phyloP scores from a whole-genome alignment of 495 filamentous ascomycete genomes.

The Penicillium cosmopolitanum region DNA sequence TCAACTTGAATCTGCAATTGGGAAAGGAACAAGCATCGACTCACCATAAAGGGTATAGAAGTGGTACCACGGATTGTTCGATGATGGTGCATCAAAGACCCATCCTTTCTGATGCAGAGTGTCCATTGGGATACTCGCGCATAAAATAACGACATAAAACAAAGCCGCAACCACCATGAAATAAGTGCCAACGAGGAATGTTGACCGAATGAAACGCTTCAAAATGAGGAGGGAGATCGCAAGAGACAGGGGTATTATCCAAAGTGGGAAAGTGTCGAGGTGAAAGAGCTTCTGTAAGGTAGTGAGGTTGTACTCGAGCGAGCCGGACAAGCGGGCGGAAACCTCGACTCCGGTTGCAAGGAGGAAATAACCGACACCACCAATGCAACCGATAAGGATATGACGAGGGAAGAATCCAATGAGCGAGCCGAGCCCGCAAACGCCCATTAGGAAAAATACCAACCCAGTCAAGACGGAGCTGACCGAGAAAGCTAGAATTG shows the following conservation, averaged over 20 bases:
- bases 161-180: slow-evolving; percentile 78
- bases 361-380: slow-evolving; percentile 96
- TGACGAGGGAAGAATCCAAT: slow-evolving; percentile 96
- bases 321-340: slow-evolving; percentile 84
- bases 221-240: slow-evolving; percentile 74
- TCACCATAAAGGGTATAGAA: slow-evolving; percentile 93
- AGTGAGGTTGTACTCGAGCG: slow-evolving; percentile 75
- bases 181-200: slow-evolving; percentile 83
- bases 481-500: slow-evolving; percentile 85
- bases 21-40: slow-evolving; percentile 11
- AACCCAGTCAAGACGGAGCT: slow-evolving; percentile 89
- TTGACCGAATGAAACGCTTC: slow-evolving; percentile 74
- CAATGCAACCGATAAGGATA: slow-evolving; percentile 96
- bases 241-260: slow-evolving; percentile 77
- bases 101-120: slow-evolving; percentile 73
- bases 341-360: slow-evolving; percentile 91
- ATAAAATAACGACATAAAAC: slow-evolving; percentile 79
- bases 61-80: slow-evolving; percentile 90
- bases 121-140: slow-evolving; percentile 63
- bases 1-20: neutral
- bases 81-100: slow-evolving; percentile 85
- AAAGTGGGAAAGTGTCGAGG: slow-evolving; percentile 74
- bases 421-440: slow-evolving; percentile 80
- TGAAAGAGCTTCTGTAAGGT: slow-evolving; percentile 74
- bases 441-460: slow-evolving; percentile 90